These are phyloP conservation scores for Scutellaria galericulata DNA, from an alignment of 257 asterid species.

Conservation along the genomic window DNA sequence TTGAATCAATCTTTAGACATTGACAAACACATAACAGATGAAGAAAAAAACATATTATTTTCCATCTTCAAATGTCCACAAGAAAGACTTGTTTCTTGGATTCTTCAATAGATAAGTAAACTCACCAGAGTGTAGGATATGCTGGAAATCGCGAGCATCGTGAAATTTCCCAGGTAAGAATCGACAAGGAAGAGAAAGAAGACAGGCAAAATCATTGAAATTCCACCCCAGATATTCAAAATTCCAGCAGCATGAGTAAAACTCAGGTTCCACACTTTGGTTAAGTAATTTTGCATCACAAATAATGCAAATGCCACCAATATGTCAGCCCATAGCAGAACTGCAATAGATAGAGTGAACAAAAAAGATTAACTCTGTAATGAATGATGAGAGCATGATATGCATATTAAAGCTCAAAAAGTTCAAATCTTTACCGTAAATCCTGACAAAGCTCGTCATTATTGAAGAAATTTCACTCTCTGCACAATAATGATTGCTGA, in stretches of 20 bases:
- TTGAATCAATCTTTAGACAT: no score
- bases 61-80: background rate
- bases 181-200: constrained; percentile 55
- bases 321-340: constrained; percentile 48
- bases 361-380: background rate
- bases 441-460: constrained; percentile 49
- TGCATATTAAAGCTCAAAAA: background rate
- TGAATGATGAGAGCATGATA: no score
- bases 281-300: constrained; percentile 65
- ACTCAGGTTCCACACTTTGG: constrained; percentile 66
- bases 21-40: background rate
- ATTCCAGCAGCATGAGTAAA: constrained; percentile 69
- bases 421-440: constrained; percentile 39
- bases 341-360: constrained; percentile 36
- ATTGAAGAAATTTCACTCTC: constrained; percentile 15
- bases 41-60: background rate
- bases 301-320: constrained; percentile 51
- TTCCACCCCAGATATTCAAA: constrained; percentile 59
- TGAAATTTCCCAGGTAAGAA: constrained; percentile 42
- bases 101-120: background rate
- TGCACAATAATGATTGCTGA: background rate
- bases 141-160: constrained; percentile 59
- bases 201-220: constrained; percentile 43
- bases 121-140: constrained; percentile 43
- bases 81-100: background rate